phyloP scores from a whole-genome alignment of 2,329 filamentous ascomycete genomes.

The Daldinia sp. region DNA sequence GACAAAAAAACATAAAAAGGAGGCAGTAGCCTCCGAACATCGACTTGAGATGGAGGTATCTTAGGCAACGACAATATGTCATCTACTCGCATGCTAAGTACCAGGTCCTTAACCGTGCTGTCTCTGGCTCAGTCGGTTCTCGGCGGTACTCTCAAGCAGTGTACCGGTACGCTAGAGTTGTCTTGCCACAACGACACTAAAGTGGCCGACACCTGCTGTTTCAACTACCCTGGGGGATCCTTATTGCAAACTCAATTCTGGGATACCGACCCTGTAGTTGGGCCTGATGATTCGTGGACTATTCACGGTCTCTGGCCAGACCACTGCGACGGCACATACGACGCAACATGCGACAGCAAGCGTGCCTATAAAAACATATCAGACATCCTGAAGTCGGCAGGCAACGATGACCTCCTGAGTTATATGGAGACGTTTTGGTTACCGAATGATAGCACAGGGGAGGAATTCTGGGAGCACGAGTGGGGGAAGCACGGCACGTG shows the following conservation, averaged over 20 bases:
- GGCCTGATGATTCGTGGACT: slow-evolving; percentile 78
- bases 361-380: slow-evolving; percentile 75
- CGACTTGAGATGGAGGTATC: slow-evolving; percentile 5
- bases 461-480: slow-evolving; percentile 79
- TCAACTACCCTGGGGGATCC: slow-evolving; percentile 78
- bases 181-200: slow-evolving; percentile 44
- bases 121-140: slow-evolving; percentile 24
- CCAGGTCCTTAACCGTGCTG: slow-evolving; percentile 25
- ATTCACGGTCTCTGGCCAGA: slow-evolving; percentile 78
- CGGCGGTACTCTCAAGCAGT: slow-evolving; percentile 28
- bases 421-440: slow-evolving; percentile 82
- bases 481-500: slow-evolving; percentile 82
- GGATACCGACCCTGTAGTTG: slow-evolving; percentile 74
- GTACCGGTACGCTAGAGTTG: slow-evolving; percentile 29
- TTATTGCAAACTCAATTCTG: slow-evolving; percentile 83
- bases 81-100: slow-evolving; percentile 24
- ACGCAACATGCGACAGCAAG: slow-evolving; percentile 71
- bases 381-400: slow-evolving; percentile 63
- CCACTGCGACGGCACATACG: slow-evolving; percentile 77
- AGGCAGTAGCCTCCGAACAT: not conserved
- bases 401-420: slow-evolving; percentile 64
- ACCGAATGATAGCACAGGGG: slow-evolving; percentile 72
- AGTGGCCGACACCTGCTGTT: slow-evolving; percentile 73
- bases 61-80: slow-evolving; percentile 19
- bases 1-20: slow-evolving; percentile 21